Base-by-base conservation (phyloP, 331 rosid genomes). In the Acacia pycnantha region DNA sequence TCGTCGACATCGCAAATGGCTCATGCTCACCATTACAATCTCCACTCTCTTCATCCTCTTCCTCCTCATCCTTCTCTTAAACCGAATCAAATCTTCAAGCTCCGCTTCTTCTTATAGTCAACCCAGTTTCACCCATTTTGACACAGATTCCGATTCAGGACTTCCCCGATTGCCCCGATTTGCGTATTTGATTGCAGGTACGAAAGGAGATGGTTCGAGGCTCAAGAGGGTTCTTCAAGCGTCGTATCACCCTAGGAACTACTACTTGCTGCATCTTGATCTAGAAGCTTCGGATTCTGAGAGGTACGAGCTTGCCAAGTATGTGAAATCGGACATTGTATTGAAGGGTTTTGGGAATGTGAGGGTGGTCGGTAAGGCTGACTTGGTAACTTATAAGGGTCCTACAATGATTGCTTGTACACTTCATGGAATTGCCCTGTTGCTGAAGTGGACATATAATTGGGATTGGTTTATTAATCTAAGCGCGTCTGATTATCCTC, bases 401-500 rank as follows among this genome's bases (percentile, higher is more conserved):
- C 76, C 76, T 8, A 47, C 76, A 1, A 47, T 72, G 76, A 72
- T 72, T 72, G 76, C 76, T 16, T 72, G 59, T 26, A 72, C 76
- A 3, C 76, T 72, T 46, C 76, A 72, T 2, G 76, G 76, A 22
- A 47, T 72, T 27, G 76, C 76, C 8, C 24, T 72, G 76, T 72
- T 72, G 40, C 61, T 72, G 59, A 72, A 47, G 40, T 72, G 76
- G 76, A 53, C 76, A 24, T 27, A 46, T 53, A 15, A 72, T 27
- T 72, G 59, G 76, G 76, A 72, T 47, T 72, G 61, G 76, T 72
- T 72, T 47, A 27, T 72, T 47, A 72, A 72, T 72, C 76, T 72
- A 14, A 72, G 76, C 22, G 76, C 76, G 59, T 72, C 76, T 47
- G 76, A 72, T 72, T 72, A 72, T 72, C 59, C 76, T 47, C 76